Evolutionary conservation across 345 rosid genomes (phyloP), one percentile per base, ranked within the genome.

Genomic region (Gynandropsis gynandra): DNA sequence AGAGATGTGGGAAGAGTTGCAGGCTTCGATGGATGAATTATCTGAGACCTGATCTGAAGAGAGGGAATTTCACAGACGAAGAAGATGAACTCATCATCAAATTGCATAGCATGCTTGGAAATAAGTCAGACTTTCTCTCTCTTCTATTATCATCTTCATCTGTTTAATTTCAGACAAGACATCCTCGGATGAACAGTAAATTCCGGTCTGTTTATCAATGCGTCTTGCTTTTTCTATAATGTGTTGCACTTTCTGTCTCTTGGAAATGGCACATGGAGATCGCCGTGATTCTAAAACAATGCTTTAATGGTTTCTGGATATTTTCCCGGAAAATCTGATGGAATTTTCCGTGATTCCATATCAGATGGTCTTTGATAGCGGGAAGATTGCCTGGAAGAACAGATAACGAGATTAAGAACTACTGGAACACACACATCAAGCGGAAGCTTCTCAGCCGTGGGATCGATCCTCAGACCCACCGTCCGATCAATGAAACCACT

Each of bases 371-470:
- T n/a, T 68, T 83, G 16, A 86, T 86, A 19, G 92, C 95, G 15
- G 84, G 85, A 52, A 72, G 89, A 37, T 61, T 87, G 57, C 81
- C 92, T 1, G 92, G 92, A 57, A 79, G 96, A 67, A 87, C 96
- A n/a, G 92, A 87, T 34, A 83, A 87, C 50, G 92, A 87, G 64
- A 87, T 87, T 42, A 87, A 87, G 72, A 87, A 83, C 54, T 83
- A 87, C 48, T 87, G 92, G 92, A 87, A 87, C 71, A 87, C 92
- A 1, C 96, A 87, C 57, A 80, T 87, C 74, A 87, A 74, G 59
- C 62, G 96, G 39, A 87, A 87, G 78, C 89, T 87, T 33, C 70
- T 66, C 38, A 74, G 72, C 73, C 79, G 84, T 12, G 86, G 95
- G 56, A 74, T 86, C 18, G 88, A 86, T 18, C 92, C 92, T 9